Evolutionary conservation across 2,329 filamentous ascomycete genomes (phyloP).

Genomic region (Aspergillus hiratsukae): DNA sequence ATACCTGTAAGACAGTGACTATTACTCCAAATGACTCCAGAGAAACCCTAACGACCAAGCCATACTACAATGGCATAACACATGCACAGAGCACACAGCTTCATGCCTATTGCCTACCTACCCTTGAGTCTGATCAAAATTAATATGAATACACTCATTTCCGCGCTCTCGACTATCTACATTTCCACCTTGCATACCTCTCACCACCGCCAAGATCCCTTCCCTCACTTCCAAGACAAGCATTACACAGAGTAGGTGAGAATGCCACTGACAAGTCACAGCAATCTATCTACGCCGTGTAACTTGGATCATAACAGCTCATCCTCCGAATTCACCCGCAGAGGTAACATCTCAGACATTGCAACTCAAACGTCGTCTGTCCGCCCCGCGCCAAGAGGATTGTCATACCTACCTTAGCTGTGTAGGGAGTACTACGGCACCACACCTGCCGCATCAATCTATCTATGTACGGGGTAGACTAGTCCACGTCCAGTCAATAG

Average conservation of each 20-base stretch:
- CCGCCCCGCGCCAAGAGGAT: neutral
- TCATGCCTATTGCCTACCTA: no score
- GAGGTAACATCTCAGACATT: no score
- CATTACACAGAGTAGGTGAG: neutral
- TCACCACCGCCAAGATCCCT: neutral
- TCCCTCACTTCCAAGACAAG: neutral
- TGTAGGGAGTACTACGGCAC: neutral
- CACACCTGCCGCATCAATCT: neutral
- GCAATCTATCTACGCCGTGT: neutral
- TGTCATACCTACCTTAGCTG: neutral
- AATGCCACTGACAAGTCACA: neutral
- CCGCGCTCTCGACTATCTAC: neutral
- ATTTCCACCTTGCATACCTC: neutral
- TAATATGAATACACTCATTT: neutral
- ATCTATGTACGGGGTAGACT: neutral
- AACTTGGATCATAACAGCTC: neutral
- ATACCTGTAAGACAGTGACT: no score
- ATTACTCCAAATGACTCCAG: no score
- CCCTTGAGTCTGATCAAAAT: neutral
- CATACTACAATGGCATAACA: neutral
- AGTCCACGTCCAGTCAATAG: no score
- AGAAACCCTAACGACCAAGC: no score
- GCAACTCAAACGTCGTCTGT: neutral
- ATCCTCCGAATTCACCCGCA: neutral
- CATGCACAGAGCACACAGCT: neutral